Percentiles rank a stretch among this genome's conserved stretches.
phyloP scores from a whole-genome alignment of 805 yeast species.

The Myxozyma lipomycoides region DNA sequence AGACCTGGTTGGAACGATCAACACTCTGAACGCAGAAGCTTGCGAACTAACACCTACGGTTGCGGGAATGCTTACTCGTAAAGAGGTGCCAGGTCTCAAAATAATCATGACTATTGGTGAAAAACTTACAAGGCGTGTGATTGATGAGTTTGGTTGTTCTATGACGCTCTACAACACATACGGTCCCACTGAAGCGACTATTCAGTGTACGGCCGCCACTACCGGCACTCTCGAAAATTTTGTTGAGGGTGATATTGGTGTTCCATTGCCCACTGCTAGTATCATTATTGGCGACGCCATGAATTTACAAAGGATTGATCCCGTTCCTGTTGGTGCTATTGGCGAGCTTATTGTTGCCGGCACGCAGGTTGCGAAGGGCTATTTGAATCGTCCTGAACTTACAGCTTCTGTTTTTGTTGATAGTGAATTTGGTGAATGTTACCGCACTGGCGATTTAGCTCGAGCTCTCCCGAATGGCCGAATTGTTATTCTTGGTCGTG shows the following conservation, averaged over 20 bases:
- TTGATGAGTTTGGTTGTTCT: conserved; percentile 25
- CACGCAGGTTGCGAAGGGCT: conserved; percentile 33
- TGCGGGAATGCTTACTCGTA: conserved; percentile 22
- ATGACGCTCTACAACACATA: conserved; percentile 27
- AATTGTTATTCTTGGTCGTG: conserved; percentile 30
- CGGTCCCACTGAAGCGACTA: conserved; percentile 33
- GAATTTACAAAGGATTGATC: conserved; percentile 3
- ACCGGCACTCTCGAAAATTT: conserved; percentile 11
- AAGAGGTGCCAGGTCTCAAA: conserved; percentile 14
- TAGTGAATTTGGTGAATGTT: conserved; percentile 24
- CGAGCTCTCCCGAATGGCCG: conserved; percentile 26
- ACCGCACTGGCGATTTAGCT: conserved; percentile 35
- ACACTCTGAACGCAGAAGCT: conserved; percentile 17
- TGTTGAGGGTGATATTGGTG: conserved; percentile 25
- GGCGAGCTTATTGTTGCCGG: conserved; percentile 35
- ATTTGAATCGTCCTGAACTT: conserved; percentile 29
- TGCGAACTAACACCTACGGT: conserved; percentile 32
- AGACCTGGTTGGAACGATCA: conserved; percentile 19
- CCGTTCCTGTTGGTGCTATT: conserved; percentile 30
- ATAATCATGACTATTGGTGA: conserved; percentile 31
- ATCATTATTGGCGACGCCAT: conserved; percentile 15
- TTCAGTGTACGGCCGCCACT: conserved; percentile 30
- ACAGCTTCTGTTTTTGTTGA: conserved; percentile 29
- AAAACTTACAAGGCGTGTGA: conserved; percentile 24
- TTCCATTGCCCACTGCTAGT: conserved; percentile 21